Evolutionary conservation across 352 stramenopile species (phyloP).

Genomic region (Globisporangium heterothallicum): DNA sequence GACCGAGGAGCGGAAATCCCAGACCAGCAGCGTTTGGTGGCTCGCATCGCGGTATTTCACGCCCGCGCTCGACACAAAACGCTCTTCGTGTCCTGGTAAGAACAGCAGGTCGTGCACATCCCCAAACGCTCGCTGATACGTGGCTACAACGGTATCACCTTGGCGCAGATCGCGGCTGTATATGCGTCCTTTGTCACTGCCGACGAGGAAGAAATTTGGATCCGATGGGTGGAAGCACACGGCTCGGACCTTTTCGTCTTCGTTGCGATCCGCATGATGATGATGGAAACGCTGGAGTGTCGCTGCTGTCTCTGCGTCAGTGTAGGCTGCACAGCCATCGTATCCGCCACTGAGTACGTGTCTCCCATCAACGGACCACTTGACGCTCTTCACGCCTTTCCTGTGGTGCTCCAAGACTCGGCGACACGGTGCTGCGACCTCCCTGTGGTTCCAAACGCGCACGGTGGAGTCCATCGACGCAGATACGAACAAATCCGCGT

Average conservation of each 20-base stretch:
- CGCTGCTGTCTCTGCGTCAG: conserved; percentile 28
- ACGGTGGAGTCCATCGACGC: conserved; percentile 56
- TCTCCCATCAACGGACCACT: conserved; percentile 45
- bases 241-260: no score
- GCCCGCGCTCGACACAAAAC: conserved; percentile 46
- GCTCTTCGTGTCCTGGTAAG: conserved; percentile 17
- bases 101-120: conserved; percentile 60
- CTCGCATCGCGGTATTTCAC: conserved; percentile 36
- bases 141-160: not conserved
- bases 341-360: conserved; percentile 39
- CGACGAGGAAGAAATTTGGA: conserved; percentile 23
- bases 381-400: conserved; percentile 42
- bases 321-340: conserved; percentile 24
- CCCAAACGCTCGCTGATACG: conserved; percentile 25
- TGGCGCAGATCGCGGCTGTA: conserved; percentile 33
- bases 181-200: conserved; percentile 28
- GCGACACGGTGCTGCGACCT: conserved; percentile 8
- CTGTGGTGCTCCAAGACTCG: conserved; percentile 23
- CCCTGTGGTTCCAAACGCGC: conserved; percentile 33
- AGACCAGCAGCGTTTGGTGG: conserved; percentile 62
- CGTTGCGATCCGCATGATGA: not conserved
- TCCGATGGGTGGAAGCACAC: conserved; percentile 28
- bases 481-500: conserved; percentile 36
- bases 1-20: conserved; percentile 39
- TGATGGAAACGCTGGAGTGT: conserved; percentile 7